Evolutionary conservation across 768 basidiomycete genomes (phyloP).

Genomic region (Fibroporia radiculosa): DNA sequence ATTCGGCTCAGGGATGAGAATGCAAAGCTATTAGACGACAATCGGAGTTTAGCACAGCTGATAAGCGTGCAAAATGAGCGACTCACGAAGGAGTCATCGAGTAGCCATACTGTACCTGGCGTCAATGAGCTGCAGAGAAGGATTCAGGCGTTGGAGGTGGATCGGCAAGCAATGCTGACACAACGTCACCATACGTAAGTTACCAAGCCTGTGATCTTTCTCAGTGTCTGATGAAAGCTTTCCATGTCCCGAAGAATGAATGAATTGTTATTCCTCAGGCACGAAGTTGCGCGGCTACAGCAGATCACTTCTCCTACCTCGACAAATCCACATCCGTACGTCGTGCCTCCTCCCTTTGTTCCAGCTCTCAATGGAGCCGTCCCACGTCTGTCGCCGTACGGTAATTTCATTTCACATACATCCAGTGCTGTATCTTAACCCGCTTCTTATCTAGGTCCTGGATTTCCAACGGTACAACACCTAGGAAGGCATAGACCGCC

Average conservation of each 20-base stretch:
- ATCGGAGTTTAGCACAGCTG: constrained; percentile 23
- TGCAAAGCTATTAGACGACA: constrained; percentile 31
- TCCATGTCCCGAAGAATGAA: constrained; percentile 3
- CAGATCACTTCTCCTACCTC: too few relatives aligned
- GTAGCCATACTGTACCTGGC: constrained; percentile 12
- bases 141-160: constrained; percentile 18
- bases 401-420: too few relatives aligned
- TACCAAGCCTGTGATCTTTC: background rate
- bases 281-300: constrained; percentile 6
- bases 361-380: too few relatives aligned
- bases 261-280: constrained; percentile 9
- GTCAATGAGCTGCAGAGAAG: constrained; percentile 21
- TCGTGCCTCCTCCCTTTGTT: too few relatives aligned
- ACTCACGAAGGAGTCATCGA: constrained; percentile 11
- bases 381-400: too few relatives aligned
- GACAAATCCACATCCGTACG: too few relatives aligned
- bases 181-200: constrained; percentile 11
- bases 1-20: constrained; percentile 19
- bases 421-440: too few relatives aligned
- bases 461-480: too few relatives aligned
- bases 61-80: constrained; percentile 26
- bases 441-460: too few relatives aligned
- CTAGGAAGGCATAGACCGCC: too few relatives aligned
- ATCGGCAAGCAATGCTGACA: constrained; percentile 7
- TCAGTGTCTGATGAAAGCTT: background rate